Evolutionary conservation across 371 early-diverging fungal genomes (phyloP), one percentile per base, ranked within the genome.

Genomic region (Mortierella polycephala): DNA sequence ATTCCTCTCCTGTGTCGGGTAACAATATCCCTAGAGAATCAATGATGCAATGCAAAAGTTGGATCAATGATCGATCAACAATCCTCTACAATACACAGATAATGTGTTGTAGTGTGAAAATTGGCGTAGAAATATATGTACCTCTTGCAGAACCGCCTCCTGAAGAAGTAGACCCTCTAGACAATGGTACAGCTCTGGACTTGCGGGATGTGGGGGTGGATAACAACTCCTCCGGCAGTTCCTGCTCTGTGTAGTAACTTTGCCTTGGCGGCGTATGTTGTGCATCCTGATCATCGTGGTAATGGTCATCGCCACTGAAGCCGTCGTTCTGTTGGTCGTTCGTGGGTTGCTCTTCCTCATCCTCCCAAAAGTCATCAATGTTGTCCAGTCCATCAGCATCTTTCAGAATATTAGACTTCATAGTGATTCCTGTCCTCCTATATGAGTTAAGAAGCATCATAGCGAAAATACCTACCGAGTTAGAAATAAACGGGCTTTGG

Each of bases 301-400:
- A 10, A 8, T 40, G 44, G 13, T 62, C 72, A 20, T 79, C 69
- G 8, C 58, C 59, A 18, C 20, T 18, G 5, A 51, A 2, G 9
- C 7, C 51, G 18, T 51, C 30, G 30, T 30, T 2, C 30, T 30
- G 30, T 30, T 30, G 30, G 4, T 30, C 4, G 30, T 30, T 30
- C 30, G 30, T 30, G 30, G 30, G 30, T 30, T 30, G 30, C 30
- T 30, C 30, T 30, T 30, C 51, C 4, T 51, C 51, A 18, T 51
- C 51, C 51, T 51, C 18, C 80, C 80, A 80, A 54, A 80, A 80
- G 53, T 80, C 80, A 20, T 80, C 80, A 20, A 80, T 73, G 21
- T 80, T 80, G 56, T 80, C 80, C 6, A 80, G 62, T 12, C 80
- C 80, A 16, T 80, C 74, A 7, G 57, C 74, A 12, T 80, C 80